Percentiles rank a stretch among this genome's conserved stretches.
Evolutionary conservation across 805 yeast genomes (phyloP).

Genomic region (Cyberlindnera suaveolens): DNA sequence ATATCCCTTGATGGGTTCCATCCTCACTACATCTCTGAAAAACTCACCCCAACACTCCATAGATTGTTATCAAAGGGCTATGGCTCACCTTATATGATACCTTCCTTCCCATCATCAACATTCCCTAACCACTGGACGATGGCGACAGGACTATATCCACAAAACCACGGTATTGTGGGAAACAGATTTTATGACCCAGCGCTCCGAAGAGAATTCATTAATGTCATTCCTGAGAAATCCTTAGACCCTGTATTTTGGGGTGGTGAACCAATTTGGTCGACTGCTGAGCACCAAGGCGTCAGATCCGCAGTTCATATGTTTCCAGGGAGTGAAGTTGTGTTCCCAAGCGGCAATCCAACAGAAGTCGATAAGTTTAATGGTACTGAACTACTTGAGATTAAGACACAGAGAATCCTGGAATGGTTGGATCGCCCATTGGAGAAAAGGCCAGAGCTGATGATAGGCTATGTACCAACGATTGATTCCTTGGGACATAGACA

Average conservation of each 20-base stretch:
- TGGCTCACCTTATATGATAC: slow-evolving; percentile 78
- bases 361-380: slow-evolving; percentile 59
- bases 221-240: slow-evolving; percentile 49
- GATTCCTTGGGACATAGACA: slow-evolving; percentile 71
- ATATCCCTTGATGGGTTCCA: slow-evolving; percentile 87
- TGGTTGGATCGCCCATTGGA: slow-evolving; percentile 61
- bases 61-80: slow-evolving; percentile 43
- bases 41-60: slow-evolving; percentile 67
- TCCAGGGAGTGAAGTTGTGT: slow-evolving; percentile 86
- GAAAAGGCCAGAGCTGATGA: slow-evolving; percentile 65
- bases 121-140: slow-evolving; percentile 92
- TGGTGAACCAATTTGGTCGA: slow-evolving; percentile 85
- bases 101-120: slow-evolving; percentile 84
- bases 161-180: slow-evolving; percentile 82
- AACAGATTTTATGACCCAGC: slow-evolving; percentile 69
- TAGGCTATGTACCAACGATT: slow-evolving; percentile 76
- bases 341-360: slow-evolving; percentile 41
- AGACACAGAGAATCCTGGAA: slow-evolving; percentile 48
- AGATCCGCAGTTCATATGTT: slow-evolving; percentile 86
- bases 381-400: slow-evolving; percentile 50
- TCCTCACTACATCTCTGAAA: slow-evolving; percentile 70
- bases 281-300: slow-evolving; percentile 58
- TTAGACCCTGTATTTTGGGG: slow-evolving; percentile 71
- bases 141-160: slow-evolving; percentile 80
- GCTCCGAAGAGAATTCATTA: slow-evolving; percentile 50